Base-by-base conservation (phyloP, 495 filamentous ascomycete species). In the Penicillium arizonense region DNA sequence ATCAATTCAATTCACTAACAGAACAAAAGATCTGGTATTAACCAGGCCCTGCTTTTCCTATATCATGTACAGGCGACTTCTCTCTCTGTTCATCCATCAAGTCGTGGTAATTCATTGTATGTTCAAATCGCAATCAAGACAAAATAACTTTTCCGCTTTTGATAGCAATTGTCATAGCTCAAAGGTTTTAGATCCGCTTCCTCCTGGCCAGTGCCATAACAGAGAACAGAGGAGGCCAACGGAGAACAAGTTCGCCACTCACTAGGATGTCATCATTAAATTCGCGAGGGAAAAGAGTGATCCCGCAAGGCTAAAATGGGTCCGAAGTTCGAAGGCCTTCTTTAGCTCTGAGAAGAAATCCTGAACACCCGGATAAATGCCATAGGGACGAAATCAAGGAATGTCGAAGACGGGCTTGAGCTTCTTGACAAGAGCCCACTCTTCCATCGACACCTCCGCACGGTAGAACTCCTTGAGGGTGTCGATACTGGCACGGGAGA, bases 401-500 rank as follows among this genome's bases (percentile, higher is more conserved):
- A 98, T 89, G 74, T 97, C 95, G 70, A 97, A 98, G 61, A 94
- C 70, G 34, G 87, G 82, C 82, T 97, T 97, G 67, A 97, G 80
- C 78, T 95, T 94, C 71, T 92, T 90, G 56, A 99, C 86, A 50
- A 90, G 72, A 61, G 75, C 76, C 94, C 95, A 97, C 71, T 99
- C 94, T 34, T 99, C 94, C 70, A 88, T 96, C 20, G 83, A 81
- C 11, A 98, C 92, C 34, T 97, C 94, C 44, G 84, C 72, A 38
- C 91, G 79, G 75, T 96, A 99, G 74, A 92, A 96, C 62, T 96
- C 90, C 80, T 99, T 99, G 46, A 99, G 82, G 24, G 85, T 89
- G 72, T 99, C 90, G 71, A 99, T 97, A 64, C 86, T 91, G 56
- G 80, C 76, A 53, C 94, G 82, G 37, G 87, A 91, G 58, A 99